Conservation (phyloP, 1,284 basidiomycete genomes). For the Leccinum griseonigrum region DNA sequence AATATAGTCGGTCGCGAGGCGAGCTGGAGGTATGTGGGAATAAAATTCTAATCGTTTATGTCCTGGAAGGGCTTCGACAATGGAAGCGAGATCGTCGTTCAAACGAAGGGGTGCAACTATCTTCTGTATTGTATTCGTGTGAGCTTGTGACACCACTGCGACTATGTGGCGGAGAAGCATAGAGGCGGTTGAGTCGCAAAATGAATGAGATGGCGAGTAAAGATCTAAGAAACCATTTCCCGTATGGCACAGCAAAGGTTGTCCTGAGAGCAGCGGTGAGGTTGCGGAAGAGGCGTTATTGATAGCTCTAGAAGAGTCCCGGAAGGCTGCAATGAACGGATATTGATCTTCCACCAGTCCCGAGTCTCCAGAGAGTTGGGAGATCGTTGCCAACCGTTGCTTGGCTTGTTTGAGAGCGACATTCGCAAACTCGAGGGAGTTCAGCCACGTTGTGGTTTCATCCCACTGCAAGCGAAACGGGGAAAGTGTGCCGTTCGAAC, state of each 20-base stretch:
- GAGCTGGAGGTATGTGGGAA: constrained; percentile 27
- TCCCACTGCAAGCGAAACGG: constrained; percentile 39
- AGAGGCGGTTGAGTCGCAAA: constrained; percentile 22
- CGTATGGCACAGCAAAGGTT: constrained; percentile 13
- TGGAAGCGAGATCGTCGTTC: constrained; percentile 34
- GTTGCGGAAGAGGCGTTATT: neutral
- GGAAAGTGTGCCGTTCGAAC: constrained; percentile 13
- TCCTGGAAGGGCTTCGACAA: constrained; percentile 31
- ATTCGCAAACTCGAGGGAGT: constrained; percentile 22
- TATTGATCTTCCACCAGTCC: constrained; percentile 19
- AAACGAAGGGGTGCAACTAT: constrained; percentile 28
- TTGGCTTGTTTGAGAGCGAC: constrained; percentile 20
- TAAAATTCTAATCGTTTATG: constrained; percentile 25
- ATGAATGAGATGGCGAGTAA: constrained; percentile 20
- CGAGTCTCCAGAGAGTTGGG: constrained; percentile 11
- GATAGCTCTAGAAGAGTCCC: constrained; percentile 5
- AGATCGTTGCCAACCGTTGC: constrained; percentile 7
- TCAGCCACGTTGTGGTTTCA: constrained; percentile 34
- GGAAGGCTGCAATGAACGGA: constrained; percentile 19
- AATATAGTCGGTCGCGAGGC: constrained; percentile 41
- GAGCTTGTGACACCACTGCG: constrained; percentile 14
- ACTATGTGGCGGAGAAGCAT: constrained; percentile 30
- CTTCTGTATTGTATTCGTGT: constrained; percentile 10
- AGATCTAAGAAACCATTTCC: constrained; percentile 16
- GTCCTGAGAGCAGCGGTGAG: neutral